Base-by-base conservation (phyloP, 2,329 filamentous ascomycete genomes). In the Talaromyces rugulosus region DNA sequence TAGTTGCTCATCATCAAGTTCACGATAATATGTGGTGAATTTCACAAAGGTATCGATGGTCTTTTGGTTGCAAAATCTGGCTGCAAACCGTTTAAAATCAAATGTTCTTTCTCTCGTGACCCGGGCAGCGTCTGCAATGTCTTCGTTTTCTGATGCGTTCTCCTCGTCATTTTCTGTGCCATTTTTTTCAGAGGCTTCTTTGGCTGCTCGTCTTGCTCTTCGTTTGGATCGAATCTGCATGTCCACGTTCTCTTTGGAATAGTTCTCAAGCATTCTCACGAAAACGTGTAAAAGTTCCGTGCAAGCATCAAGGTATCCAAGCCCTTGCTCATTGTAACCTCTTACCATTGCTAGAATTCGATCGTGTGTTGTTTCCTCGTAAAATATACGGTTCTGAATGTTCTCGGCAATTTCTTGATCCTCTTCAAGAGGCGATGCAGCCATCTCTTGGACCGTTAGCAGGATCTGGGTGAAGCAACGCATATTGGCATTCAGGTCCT, bases 371-470 rank as follows among this genome's bases (percentile, higher is more conserved):
- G 91, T 86, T 71, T 98, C 92, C 75, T 99, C 95, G 77, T 99
- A 99, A 74, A 99, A 99, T n/a, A 99, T 91, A 64, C 94, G 91
- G 69, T 90, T 96, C 58, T 96, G 86, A 12, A 96, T 97, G 68
- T 99, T 99, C 73, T 99, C 94, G 0, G 95, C 94, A 73, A 99
- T 98, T 69, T 98, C 95, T 71, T 96, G 90, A 67, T 99, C 91
- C n/a, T 97, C 93, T 65, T 97, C 93, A 33, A 91, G 84, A 0
- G 85, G 83, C 1, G 91, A 95, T 54, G 90, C 87, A 1, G 88
- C 82, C 93, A 99, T 98, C 64, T 96, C 91, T 70, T 96, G 92
- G 2, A 98, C 89, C 0, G 93, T 96, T 30, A 96, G 83, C 23
- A 96, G 81, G 66, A 98, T 95, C 72, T 98, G 93, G 0, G 93